Base-by-base conservation (phyloP, 2,329 filamentous ascomycete species). In the Westerdykella aurantiaca region DNA sequence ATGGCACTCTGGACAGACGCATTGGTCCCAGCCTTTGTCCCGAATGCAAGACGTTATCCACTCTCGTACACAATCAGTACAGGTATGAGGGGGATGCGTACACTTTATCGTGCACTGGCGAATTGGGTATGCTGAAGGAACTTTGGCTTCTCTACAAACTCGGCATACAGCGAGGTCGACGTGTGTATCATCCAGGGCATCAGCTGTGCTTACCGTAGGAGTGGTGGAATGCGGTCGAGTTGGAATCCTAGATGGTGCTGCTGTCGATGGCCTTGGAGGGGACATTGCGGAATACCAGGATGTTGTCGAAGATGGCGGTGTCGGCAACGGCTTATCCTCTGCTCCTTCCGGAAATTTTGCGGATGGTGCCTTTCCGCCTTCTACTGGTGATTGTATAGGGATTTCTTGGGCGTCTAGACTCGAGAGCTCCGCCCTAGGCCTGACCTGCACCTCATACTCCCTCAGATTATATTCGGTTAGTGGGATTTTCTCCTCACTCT, bases 1-100 rank as follows among this genome's bases (percentile, higher is more conserved):
- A 3, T 53, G 52, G 34, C 62, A 66, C 42, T 66, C 62, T 0
- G 59, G 60, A 50, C 62, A 66, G 6, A 48, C 49, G 21, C 52
- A 58, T 13, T 46, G 43, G 11, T 53, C 51, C 42, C 49, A 51
- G 5, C 56, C 50, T 22, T 43, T 47, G 3, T 29, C 7, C 11
- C 25, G 25, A 29, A 29, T 29, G 7, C 25, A 29, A 29, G 25
- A 4, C 4, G 25, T 12, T 29, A 66, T 48, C 53, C 60, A 61
- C 1, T 42, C 35, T 40, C 58, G 51, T 23, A 64, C 45, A 23
- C 62, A 66, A 5, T 46, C 43, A 14, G 48, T 44, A 35, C 62
- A 66, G 18, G 57, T 58, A 5, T 58, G 50, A 21, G 57, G 50
- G n/a, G 57, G 50, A 38, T 66, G 62, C 51, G 50, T 49, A 35